phyloP scores from a whole-genome alignment of 2,329 filamentous ascomycete species.

The Botrytis elliptica region DNA sequence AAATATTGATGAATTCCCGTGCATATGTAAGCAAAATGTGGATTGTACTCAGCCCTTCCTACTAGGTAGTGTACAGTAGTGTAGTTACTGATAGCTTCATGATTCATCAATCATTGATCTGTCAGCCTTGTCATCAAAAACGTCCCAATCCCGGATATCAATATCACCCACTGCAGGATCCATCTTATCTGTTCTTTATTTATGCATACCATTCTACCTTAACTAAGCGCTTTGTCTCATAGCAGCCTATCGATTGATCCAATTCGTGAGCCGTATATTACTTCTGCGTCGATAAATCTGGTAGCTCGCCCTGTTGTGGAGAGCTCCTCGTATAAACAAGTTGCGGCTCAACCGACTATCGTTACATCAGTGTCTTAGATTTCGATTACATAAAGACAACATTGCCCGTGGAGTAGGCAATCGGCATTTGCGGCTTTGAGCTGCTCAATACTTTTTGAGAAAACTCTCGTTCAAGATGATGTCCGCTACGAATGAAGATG shows the following conservation, averaged over 20 bases:
- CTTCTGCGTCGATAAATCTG: background rate
- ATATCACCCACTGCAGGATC: background rate
- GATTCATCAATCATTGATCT: background rate
- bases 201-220: slow-evolving; percentile 9
- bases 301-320: slow-evolving; percentile 1
- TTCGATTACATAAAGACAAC: slow-evolving; percentile 4
- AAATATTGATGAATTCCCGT: background rate
- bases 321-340: background rate
- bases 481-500: slow-evolving; percentile 65
- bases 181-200: background rate
- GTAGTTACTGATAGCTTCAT: background rate
- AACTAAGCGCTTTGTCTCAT: background rate
- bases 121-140: background rate
- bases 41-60: background rate
- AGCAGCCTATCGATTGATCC: background rate
- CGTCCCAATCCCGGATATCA: background rate
- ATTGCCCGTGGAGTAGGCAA: background rate
- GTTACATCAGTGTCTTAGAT: slow-evolving; percentile 10
- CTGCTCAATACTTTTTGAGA: background rate
- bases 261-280: background rate
- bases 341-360: slow-evolving; percentile 10
- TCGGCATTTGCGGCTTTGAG: background rate
- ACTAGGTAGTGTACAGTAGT: too few relatives aligned
- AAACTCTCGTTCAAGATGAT: slow-evolving; percentile 52
- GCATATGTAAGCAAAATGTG: background rate